Conservation (phyloP, 306 rosid genomes). For the Quercus alba region DNA sequence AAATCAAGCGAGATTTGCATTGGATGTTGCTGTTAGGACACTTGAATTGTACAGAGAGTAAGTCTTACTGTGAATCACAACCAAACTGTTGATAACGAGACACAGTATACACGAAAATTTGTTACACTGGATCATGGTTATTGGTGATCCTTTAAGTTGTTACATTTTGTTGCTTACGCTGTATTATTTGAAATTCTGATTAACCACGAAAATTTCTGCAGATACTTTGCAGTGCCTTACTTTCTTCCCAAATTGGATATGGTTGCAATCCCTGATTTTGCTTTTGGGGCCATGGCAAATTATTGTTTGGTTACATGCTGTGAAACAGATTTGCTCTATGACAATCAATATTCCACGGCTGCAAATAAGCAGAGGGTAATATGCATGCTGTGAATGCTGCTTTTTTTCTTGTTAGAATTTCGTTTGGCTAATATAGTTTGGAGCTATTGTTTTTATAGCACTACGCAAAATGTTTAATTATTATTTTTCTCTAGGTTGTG, state of each 20-base stretch:
- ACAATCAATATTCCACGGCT: slow-evolving; percentile 85
- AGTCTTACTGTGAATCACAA: slow-evolving; percentile 20
- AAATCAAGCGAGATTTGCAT: slow-evolving; percentile 82
- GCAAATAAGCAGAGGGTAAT: slow-evolving; percentile 82
- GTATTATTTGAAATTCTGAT: slow-evolving; percentile 10
- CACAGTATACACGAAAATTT: slow-evolving; percentile 7
- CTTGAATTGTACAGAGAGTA: slow-evolving; percentile 74
- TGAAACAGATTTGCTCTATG: slow-evolving; percentile 90
- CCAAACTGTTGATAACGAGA: not conserved
- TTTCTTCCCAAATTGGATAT: slow-evolving; percentile 88
- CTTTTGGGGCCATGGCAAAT: slow-evolving; percentile 96
- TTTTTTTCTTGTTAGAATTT: slow-evolving; percentile 8
- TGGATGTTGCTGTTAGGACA: slow-evolving; percentile 73
- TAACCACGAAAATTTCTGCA: slow-evolving; percentile 35
- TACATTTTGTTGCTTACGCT: not conserved
- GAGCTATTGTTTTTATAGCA: slow-evolving; percentile 29
- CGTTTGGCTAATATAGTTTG: slow-evolving; percentile 16
- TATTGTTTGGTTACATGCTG: slow-evolving; percentile 90
- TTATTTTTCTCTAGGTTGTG: slow-evolving; percentile 64
- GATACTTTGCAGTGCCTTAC: slow-evolving; percentile 86
- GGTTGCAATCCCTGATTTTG: slow-evolving; percentile 94
- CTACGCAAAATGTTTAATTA: slow-evolving; percentile 9
- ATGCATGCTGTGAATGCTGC: slow-evolving; percentile 16
- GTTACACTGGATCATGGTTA: not conserved
- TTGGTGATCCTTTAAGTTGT: not conserved